Evolutionary conservation across 306 rosid genomes (phyloP), one percentile per base, ranked within the genome.

Genomic region (Cicer yamashitae): DNA sequence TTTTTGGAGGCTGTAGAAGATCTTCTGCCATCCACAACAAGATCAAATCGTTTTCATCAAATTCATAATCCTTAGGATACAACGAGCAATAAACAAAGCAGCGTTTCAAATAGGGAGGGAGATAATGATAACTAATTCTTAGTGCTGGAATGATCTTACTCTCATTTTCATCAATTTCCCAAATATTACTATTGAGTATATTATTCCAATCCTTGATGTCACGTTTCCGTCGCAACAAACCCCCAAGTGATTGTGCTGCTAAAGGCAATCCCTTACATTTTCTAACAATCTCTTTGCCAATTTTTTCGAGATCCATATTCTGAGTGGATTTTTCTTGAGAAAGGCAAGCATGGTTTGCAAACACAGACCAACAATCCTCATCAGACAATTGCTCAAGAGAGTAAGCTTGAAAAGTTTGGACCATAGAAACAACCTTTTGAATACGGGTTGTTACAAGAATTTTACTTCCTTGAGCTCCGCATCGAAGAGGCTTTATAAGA

Each of bases 181-280:
- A 74, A 6, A 78, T 18, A 3, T 69, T 62, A 41, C 18, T 61
- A 10, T 78, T 58, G 4, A 74, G 14, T 62, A 83, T 18, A 7
- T 2, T 37, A 9, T 38, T 18, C 74, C 78, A 83, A 10, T 78
- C 52, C 3, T 0, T 40, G 1, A 11, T n/a, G 48, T 53, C 60
- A 14, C 0, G 38, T 12, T 46, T 69, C 1, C 22, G 7, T 2
- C 45, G 70, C 25, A 83, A 40, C 38, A 83, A 65, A 6, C 75
- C 70, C 13, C 81, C 78, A 25, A 70, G 52, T 0, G 72, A 25
- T 37, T 71, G 63, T 9, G 75, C 75, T 1, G 81, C 84, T 44
- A 84, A 20, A 1, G 87, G 87, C 40, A 83, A 39, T 1, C 87
- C 87, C 53, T 54, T 46, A 8, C 83, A 79, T 13, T 63, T 83